Conservation (phyloP, 305 asterid genomes). For the Andrographis paniculata region DNA sequence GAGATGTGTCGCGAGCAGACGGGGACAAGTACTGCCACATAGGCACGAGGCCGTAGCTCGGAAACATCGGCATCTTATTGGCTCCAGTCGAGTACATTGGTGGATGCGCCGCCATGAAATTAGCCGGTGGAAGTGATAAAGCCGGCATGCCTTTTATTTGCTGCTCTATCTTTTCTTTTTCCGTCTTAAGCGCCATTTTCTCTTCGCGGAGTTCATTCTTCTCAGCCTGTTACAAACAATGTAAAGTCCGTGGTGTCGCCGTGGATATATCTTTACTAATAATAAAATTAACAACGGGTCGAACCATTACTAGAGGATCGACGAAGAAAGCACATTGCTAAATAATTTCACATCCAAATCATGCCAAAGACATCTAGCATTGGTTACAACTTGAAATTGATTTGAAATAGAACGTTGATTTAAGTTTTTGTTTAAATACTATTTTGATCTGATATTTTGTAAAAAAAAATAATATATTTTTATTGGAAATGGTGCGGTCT, state of each 20-base stretch:
- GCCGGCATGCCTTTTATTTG: conserved; percentile 41
- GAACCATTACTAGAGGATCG: too few species aligned
- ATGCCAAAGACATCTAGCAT: too few species aligned
- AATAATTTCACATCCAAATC: neutral
- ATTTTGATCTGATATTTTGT: too few species aligned
- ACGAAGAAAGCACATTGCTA: too few species aligned
- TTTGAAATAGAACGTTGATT: too few species aligned
- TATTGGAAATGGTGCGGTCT: too few species aligned
- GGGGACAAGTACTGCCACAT: conserved; percentile 85
- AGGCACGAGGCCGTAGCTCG: conserved; percentile 63
- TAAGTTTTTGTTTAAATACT: too few species aligned
- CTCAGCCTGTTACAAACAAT: conserved; percentile 42
- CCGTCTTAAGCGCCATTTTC: conserved; percentile 59
- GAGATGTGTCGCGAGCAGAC: conserved; percentile 60
- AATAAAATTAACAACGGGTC: too few species aligned
- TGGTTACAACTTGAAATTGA: too few species aligned
- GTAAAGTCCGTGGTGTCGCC: neutral
- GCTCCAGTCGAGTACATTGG: conserved; percentile 45
- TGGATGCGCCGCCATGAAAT: conserved; percentile 60
- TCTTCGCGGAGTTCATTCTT: conserved; percentile 83
- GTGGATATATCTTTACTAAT: too few species aligned
- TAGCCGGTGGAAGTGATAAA: conserved; percentile 33
- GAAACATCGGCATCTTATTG: conserved; percentile 65
- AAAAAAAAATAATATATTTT: too few species aligned
- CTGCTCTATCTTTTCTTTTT: conserved; percentile 69